Conservation (phyloP, 2,329 filamentous ascomycete genomes). For the Aschersonia sp. region DNA sequence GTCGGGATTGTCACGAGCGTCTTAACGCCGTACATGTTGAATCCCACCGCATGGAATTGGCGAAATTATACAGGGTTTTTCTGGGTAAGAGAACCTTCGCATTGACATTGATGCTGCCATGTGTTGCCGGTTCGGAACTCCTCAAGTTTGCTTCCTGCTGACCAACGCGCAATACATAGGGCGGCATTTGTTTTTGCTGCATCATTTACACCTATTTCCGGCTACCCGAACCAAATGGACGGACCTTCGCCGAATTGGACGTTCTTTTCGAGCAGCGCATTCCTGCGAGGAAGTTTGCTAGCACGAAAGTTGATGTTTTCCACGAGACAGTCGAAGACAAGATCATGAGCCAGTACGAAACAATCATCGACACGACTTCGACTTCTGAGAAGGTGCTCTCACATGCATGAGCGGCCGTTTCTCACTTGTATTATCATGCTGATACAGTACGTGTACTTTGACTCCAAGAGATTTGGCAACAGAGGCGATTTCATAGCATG, state of each 20-base stretch:
- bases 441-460: no score
- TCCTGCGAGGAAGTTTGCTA: slow-evolving; percentile 58
- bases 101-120: no score
- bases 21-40: slow-evolving; percentile 85
- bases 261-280: slow-evolving; percentile 65
- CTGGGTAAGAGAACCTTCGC: slow-evolving; percentile 35
- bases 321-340: slow-evolving; percentile 32
- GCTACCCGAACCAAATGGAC: slow-evolving; percentile 59
- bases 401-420: background rate
- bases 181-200: slow-evolving; percentile 65
- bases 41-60: slow-evolving; percentile 79
- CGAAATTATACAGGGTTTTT: slow-evolving; percentile 79
- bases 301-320: slow-evolving; percentile 41
- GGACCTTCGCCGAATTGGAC: slow-evolving; percentile 78
- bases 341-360: slow-evolving; percentile 33
- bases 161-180: slow-evolving; percentile 19
- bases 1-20: slow-evolving; percentile 71
- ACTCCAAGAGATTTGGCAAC: no score
- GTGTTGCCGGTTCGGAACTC: no score
- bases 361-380: slow-evolving; percentile 11
- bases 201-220: slow-evolving; percentile 53
- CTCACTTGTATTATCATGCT: no score
- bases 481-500: no score
- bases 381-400: slow-evolving; percentile 4
- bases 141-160: background rate